Evolutionary conservation across 768 basidiomycete genomes (phyloP).

Genomic region (Lepiota brunneoincarnata): DNA sequence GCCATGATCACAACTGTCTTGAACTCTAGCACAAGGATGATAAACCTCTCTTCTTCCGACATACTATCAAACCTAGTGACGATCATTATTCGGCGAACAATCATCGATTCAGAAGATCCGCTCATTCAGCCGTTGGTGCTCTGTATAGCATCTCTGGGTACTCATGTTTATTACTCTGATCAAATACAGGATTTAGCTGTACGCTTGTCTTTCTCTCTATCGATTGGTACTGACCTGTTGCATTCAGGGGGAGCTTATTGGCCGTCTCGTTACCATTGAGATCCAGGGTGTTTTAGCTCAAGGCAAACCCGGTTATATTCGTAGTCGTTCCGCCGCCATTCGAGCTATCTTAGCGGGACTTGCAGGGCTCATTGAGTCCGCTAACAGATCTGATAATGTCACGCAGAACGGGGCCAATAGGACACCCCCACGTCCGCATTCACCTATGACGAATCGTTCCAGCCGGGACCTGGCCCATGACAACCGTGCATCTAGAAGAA

Average conservation of each 20-base stretch:
- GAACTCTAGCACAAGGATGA: slow-evolving; percentile 75
- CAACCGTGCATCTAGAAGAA: slow-evolving; percentile 51
- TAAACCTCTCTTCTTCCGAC: slow-evolving; percentile 90
- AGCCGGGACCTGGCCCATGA: slow-evolving; percentile 25
- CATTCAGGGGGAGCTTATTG: slow-evolving; percentile 69
- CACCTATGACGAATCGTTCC: slow-evolving; percentile 24
- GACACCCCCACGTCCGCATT: slow-evolving; percentile 16
- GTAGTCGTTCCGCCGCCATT: slow-evolving; percentile 60
- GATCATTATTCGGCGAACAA: slow-evolving; percentile 68
- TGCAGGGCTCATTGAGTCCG: slow-evolving; percentile 65
- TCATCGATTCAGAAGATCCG: slow-evolving; percentile 58
- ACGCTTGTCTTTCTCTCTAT: slow-evolving; percentile 18
- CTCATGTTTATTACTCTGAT: slow-evolving; percentile 93
- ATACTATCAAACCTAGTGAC: slow-evolving; percentile 76
- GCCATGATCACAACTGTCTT: slow-evolving; percentile 84
- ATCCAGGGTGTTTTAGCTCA: slow-evolving; percentile 51
- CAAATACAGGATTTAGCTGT: slow-evolving; percentile 90
- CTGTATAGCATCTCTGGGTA: slow-evolving; percentile 80
- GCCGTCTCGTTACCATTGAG: slow-evolving; percentile 70
- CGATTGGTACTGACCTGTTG: slow-evolving; percentile 6
- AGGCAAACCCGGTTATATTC: slow-evolving; percentile 26
- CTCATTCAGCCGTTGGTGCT: slow-evolving; percentile 68
- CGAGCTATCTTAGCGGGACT: slow-evolving; percentile 69
- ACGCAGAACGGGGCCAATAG: slow-evolving; percentile 9
- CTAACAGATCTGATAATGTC: slow-evolving; percentile 44